Percentiles rank a stretch among this genome's conserved stretches.
These are phyloP conservation scores for Mallotus japonicus DNA, from an alignment of 441 rosid genomes.

Conservation along the genomic window DNA sequence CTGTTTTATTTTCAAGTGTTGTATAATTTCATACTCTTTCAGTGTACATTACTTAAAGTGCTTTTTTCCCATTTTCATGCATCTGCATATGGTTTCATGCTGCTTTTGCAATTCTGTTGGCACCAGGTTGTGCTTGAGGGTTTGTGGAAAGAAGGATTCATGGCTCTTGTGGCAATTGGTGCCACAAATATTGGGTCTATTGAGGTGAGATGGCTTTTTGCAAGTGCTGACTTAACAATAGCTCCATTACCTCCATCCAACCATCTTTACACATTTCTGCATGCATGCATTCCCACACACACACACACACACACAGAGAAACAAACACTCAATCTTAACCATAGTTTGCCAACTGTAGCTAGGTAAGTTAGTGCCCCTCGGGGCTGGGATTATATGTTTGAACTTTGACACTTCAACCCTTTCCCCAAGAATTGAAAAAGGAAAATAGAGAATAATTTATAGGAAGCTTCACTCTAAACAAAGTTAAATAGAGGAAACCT, in stretches of 20 bases:
- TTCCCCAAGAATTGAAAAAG: background rate
- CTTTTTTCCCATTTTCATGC: slow-evolving; percentile 5
- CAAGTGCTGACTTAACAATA: background rate
- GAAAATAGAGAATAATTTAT: background rate
- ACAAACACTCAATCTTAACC: too few relatives aligned
- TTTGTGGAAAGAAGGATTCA: slow-evolving; percentile 77
- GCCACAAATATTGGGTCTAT: slow-evolving; percentile 96
- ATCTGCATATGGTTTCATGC: background rate
- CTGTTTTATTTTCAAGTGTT: background rate
- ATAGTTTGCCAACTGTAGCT: background rate
- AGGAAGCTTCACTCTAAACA: background rate
- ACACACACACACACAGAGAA: too few relatives aligned
- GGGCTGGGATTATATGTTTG: background rate
- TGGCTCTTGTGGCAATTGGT: slow-evolving; percentile 93
- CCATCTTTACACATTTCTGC: background rate
- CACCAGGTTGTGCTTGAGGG: slow-evolving; percentile 93
- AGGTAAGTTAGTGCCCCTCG: background rate
- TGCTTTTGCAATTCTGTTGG: slow-evolving; percentile 17
- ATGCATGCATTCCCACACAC: background rate
- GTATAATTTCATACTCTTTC: background rate
- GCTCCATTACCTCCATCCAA: too few relatives aligned
- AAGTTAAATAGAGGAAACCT: background rate
- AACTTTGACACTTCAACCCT: background rate
- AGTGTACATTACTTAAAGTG: background rate
- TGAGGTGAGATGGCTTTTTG: slow-evolving; percentile 50